Evolutionary conservation across 768 basidiomycete species (phyloP).

Genomic region (Suillus tomentosus): DNA sequence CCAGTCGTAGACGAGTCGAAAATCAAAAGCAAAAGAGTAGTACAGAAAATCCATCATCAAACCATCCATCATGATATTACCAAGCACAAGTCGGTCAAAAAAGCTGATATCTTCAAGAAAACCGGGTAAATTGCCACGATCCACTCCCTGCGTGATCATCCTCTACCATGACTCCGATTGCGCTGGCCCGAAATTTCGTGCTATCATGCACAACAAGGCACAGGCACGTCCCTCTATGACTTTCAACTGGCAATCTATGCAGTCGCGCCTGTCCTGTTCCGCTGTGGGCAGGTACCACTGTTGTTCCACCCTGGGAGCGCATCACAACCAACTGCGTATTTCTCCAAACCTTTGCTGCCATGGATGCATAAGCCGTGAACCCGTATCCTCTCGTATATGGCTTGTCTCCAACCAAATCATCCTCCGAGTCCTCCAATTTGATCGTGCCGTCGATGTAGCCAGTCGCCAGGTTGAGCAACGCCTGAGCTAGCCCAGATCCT

Average conservation of each 20-base stretch:
- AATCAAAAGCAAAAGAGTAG: background rate
- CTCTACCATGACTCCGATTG: slow-evolving; percentile 11
- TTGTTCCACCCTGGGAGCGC: slow-evolving; percentile 11
- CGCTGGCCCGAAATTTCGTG: slow-evolving; percentile 10
- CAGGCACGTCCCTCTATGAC: slow-evolving; percentile 3
- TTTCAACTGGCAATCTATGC: slow-evolving; percentile 11
- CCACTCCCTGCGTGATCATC: slow-evolving; percentile 9
- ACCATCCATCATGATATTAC: background rate
- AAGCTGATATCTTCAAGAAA: slow-evolving; percentile 9
- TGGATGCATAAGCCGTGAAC: slow-evolving; percentile 11
- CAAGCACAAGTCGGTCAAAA: background rate
- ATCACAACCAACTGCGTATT: slow-evolving; percentile 6
- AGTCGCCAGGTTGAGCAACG: slow-evolving; percentile 6
- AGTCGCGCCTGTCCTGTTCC: slow-evolving; percentile 11
- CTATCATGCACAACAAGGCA: slow-evolving; percentile 11
- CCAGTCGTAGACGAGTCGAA: no score
- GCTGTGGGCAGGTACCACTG: slow-evolving; percentile 8
- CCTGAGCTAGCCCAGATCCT: slow-evolving; percentile 9
- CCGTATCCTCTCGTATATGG: slow-evolving; percentile 11
- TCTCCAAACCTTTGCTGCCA: slow-evolving; percentile 12
- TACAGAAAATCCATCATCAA: background rate
- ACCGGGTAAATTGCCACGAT: slow-evolving; percentile 10
- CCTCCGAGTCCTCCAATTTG: background rate
- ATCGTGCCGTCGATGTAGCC: slow-evolving; percentile 9
- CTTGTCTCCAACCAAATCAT: slow-evolving; percentile 11